Conservation (phyloP, 2,329 filamentous ascomycete genomes). For the Trichophyton verrucosum region DNA sequence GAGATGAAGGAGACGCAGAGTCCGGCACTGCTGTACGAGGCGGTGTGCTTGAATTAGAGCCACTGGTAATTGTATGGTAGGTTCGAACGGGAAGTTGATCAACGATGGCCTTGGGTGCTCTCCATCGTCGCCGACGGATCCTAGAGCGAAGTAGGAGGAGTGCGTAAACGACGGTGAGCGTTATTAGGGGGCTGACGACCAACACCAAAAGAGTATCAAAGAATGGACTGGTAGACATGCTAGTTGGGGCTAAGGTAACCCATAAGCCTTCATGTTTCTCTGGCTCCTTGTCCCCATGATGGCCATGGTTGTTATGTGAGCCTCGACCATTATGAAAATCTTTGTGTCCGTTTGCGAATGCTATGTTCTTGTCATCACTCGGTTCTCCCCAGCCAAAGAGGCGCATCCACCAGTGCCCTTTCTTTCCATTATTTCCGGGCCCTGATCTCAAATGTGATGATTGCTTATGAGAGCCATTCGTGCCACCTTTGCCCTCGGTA, state of each 20-base stretch:
- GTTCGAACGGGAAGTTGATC: conserved; percentile 89
- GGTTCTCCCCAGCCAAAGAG: conserved; percentile 22
- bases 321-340: conserved; percentile 7
- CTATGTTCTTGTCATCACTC: background rate
- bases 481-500: conserved; percentile 10
- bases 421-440: background rate
- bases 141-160: conserved; percentile 76
- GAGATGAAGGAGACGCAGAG: conserved; percentile 61
- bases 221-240: conserved; percentile 77
- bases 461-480: conserved; percentile 4
- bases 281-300: background rate
- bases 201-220: conserved; percentile 93
- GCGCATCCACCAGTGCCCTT: conserved; percentile 24
- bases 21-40: conserved; percentile 51
- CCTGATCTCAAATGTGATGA: background rate
- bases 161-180: conserved; percentile 83
- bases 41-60: conserved; percentile 44
- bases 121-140: conserved; percentile 80
- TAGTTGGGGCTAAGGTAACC: conserved; percentile 91
- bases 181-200: conserved; percentile 88
- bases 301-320: conserved; percentile 2
- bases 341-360: conserved; percentile 3
- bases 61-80: conserved; percentile 69
- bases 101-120: conserved; percentile 93
- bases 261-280: conserved; percentile 63